These are phyloP conservation scores for Pythium brassicae DNA, from an alignment of 352 stramenopile species.

Conservation along the genomic window DNA sequence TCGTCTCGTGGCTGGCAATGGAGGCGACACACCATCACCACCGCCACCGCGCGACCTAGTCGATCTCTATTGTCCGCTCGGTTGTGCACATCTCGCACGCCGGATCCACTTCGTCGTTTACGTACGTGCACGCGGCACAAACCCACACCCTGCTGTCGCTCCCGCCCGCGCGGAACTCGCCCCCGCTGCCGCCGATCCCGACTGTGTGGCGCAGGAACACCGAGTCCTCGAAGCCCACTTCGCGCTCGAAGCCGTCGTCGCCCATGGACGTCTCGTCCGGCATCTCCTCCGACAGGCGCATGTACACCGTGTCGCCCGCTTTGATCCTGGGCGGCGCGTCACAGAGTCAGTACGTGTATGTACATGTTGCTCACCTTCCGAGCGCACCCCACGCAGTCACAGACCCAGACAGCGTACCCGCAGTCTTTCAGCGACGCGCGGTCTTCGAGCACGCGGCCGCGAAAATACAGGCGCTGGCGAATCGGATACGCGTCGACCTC, in stretches of 20 bases:
- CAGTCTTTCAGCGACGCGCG: slow-evolving; percentile 50
- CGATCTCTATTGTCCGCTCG: slow-evolving; percentile 32
- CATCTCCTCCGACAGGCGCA: slow-evolving; percentile 59
- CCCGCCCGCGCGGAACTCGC: too few species aligned
- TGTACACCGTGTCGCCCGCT: slow-evolving; percentile 67
- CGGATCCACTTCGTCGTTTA: slow-evolving; percentile 57
- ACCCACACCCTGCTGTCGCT: slow-evolving; percentile 50
- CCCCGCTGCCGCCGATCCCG: slow-evolving; percentile 5
- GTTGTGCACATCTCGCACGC: slow-evolving; percentile 72
- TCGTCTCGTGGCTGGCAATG: too few species aligned
- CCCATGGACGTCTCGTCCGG: slow-evolving; percentile 51
- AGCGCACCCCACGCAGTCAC: background rate
- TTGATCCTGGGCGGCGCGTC: slow-evolving; percentile 53
- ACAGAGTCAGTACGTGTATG: too few species aligned
- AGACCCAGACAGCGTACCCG: slow-evolving; percentile 31
- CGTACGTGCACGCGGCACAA: slow-evolving; percentile 63
- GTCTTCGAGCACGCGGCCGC: slow-evolving; percentile 52
- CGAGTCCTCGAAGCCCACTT: slow-evolving; percentile 72
- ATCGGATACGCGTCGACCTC: slow-evolving; percentile 65
- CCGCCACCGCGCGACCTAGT: slow-evolving; percentile 12
- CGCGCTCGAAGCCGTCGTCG: slow-evolving; percentile 45
- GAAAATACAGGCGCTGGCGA: slow-evolving; percentile 69
- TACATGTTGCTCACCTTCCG: background rate
- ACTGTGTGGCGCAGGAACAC: slow-evolving; percentile 46
- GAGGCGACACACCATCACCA: too few species aligned